Percentiles rank a stretch among this genome's conserved stretches.
phyloP scores from a whole-genome alignment of 495 filamentous ascomycete species.

The Letharia lupina region DNA sequence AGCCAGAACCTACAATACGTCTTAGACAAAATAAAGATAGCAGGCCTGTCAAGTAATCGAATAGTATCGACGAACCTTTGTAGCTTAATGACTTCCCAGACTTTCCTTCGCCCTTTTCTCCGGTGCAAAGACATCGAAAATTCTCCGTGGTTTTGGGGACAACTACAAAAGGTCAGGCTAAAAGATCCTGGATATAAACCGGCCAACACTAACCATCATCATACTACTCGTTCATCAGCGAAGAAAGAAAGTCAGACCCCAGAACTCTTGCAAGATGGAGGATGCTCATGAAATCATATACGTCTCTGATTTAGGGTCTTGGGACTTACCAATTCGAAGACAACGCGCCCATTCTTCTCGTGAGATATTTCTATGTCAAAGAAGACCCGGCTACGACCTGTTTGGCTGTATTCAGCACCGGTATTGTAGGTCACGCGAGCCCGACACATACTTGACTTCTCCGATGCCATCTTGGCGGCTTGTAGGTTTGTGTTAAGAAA shows the following conservation, averaged over 20 bases:
- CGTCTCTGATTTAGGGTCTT: background rate
- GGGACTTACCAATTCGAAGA: slow-evolving; percentile 64
- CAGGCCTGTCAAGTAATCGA: background rate
- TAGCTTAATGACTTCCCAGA: slow-evolving; percentile 74
- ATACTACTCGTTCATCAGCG: slow-evolving; percentile 42
- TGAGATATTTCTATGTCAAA: slow-evolving; percentile 80
- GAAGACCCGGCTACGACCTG: slow-evolving; percentile 59
- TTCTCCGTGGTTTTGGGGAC: slow-evolving; percentile 91
- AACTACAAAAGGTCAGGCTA: slow-evolving; percentile 36
- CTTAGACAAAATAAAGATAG: background rate
- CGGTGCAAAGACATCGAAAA: slow-evolving; percentile 90
- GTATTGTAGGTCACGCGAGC: background rate
- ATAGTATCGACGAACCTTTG: slow-evolving; percentile 37
- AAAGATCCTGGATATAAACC: slow-evolving; percentile 1
- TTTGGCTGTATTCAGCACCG: background rate
- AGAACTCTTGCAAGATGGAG: background rate
- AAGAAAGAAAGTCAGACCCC: slow-evolving; percentile 6
- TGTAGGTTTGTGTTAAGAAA: background rate
- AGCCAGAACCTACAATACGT: slow-evolving; percentile 52
- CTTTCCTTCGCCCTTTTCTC: slow-evolving; percentile 81
- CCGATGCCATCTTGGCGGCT: slow-evolving; percentile 13
- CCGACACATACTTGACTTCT: slow-evolving; percentile 13
- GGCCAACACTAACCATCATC: slow-evolving; percentile 51
- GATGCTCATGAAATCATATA: slow-evolving; percentile 8
- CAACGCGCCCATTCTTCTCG: slow-evolving; percentile 61